Percentiles rank a stretch among this genome's conserved stretches.
These are phyloP conservation scores for Alternaria atra DNA, from an alignment of 2,329 filamentous ascomycete species.

Conservation along the genomic window DNA sequence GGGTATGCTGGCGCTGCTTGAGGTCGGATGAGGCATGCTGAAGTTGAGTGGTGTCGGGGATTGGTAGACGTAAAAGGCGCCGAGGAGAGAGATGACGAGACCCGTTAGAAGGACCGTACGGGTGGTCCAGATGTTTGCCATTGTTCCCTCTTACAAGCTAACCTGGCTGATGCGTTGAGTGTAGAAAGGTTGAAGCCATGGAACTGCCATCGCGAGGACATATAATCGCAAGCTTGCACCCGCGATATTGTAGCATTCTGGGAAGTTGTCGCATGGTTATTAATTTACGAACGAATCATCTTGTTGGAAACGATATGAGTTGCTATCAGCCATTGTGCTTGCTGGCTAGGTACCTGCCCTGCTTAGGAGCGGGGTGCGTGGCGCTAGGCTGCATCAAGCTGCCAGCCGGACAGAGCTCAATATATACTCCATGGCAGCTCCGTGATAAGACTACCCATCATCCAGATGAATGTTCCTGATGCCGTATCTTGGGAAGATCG, in stretches of 20 bases:
- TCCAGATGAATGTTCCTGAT: neutral
- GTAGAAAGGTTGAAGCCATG: neutral
- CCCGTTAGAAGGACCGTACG: slow-evolving; percentile 39
- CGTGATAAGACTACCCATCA: neutral
- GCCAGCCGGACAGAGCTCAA: neutral
- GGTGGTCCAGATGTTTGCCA: slow-evolving; percentile 36
- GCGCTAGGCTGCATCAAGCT: slow-evolving; percentile 3
- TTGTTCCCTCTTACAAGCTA: slow-evolving; percentile 10
- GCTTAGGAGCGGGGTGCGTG: slow-evolving; percentile 4
- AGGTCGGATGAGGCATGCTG: slow-evolving; percentile 31
- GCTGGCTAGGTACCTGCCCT: slow-evolving; percentile 7
- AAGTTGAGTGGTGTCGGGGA: slow-evolving; percentile 28
- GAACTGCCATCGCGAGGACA: neutral
- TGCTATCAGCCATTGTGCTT: slow-evolving; percentile 1
- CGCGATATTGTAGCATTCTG: neutral
- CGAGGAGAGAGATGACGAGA: slow-evolving; percentile 37
- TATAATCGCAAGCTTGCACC: neutral
- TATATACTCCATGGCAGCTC: neutral
- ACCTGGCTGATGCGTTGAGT: neutral
- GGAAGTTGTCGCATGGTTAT: neutral
- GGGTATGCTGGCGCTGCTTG: slow-evolving; percentile 24
- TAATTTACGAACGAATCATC: slow-evolving; percentile 6
- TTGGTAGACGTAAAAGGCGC: slow-evolving; percentile 42
- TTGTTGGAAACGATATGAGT: neutral
- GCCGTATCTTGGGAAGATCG: neutral